Conservation (phyloP, 192 early-diverging fungal species). For the Geosiphon pyriformis region DNA sequence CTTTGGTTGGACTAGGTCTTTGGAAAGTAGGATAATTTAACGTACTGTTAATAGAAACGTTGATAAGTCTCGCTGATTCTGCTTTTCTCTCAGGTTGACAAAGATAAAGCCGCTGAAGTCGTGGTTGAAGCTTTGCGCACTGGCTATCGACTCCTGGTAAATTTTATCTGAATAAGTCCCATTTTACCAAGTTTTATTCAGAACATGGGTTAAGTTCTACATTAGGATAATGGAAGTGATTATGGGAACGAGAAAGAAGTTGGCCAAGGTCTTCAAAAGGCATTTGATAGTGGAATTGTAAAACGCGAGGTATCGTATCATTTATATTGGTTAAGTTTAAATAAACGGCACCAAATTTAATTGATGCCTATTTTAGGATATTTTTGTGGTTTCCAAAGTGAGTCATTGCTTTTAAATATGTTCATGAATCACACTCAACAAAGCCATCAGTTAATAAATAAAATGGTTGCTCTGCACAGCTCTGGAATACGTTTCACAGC, state of each 20-base stretch:
- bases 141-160: conserved; percentile 35
- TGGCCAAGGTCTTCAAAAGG: conserved; percentile 49
- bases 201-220: conserved; percentile 2
- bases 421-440: too few relatives aligned
- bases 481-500: conserved; percentile 63
- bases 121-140: conserved; percentile 37
- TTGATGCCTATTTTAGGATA: conserved; percentile 19
- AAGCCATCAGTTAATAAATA: too few relatives aligned
- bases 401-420: too few relatives aligned
- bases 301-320: conserved; percentile 37
- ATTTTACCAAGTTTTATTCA: background rate
- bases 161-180: background rate
- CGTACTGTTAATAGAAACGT: too few relatives aligned
- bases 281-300: conserved; percentile 45
- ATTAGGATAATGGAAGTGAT: conserved; percentile 50
- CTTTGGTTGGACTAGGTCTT: conserved; percentile 46
- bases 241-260: conserved; percentile 65
- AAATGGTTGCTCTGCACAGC: too few relatives aligned
- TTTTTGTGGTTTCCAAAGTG: conserved; percentile 58
- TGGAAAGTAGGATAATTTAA: too few relatives aligned
- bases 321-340: too few relatives aligned
- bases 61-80: too few relatives aligned
- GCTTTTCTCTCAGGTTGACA: too few relatives aligned
- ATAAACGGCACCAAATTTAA: background rate
- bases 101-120: conserved; percentile 33